These are phyloP conservation scores for Erodium moschatum DNA, from an alignment of 441 rosid species.

Conservation along the genomic window DNA sequence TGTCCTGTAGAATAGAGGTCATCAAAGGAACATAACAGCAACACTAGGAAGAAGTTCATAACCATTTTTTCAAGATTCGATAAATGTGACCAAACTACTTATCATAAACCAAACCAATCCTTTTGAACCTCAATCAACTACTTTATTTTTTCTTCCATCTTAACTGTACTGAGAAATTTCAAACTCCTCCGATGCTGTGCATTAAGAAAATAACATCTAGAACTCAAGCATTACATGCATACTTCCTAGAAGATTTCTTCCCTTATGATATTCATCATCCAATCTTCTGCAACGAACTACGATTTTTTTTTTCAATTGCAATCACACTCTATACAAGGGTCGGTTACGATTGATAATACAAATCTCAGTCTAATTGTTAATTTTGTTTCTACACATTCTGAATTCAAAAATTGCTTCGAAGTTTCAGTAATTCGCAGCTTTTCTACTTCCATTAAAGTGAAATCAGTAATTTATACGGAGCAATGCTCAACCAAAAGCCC, in stretches of 20 bases:
- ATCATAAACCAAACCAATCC: background rate
- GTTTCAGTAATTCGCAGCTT: background rate
- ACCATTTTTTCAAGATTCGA: background rate
- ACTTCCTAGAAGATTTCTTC: background rate
- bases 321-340: background rate
- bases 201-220: background rate
- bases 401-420: background rate
- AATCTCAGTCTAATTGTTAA: background rate
- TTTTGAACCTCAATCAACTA: background rate
- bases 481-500: background rate
- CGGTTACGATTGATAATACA: background rate
- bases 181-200: background rate
- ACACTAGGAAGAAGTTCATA: background rate
- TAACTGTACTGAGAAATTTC: background rate
- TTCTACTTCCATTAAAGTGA: background rate
- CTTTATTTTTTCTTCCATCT: background rate
- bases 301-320: background rate
- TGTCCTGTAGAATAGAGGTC: conserved; percentile 45
- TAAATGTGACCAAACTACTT: background rate
- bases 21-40: background rate
- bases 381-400: background rate
- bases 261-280: background rate
- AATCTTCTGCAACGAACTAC: background rate
- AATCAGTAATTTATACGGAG: background rate
- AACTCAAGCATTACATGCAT: background rate